Evolutionary conservation across 1,139 yeast species (phyloP).

Genomic region (Hansenula sp.): DNA sequence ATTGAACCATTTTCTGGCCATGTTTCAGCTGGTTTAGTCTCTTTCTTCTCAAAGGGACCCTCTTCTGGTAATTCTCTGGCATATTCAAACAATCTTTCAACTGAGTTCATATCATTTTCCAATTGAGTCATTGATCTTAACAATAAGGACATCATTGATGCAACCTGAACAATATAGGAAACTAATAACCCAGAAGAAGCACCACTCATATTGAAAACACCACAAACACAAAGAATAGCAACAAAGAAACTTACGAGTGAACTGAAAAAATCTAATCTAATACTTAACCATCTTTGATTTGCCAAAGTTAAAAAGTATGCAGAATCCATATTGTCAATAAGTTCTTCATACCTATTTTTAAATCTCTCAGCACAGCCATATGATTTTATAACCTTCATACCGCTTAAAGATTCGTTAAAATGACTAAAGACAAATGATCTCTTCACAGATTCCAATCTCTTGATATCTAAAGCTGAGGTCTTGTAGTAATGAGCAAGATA

Average conservation of each 20-base stretch:
- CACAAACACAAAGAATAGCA: conserved; percentile 55
- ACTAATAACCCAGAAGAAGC: conserved; percentile 70
- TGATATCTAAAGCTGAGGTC: conserved; percentile 67
- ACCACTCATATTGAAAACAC: conserved; percentile 56
- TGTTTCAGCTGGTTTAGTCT: conserved; percentile 41
- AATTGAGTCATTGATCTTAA: conserved; percentile 55
- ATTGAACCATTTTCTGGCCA: conserved; percentile 60
- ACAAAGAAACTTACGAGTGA: conserved; percentile 39
- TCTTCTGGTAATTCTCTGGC: conserved; percentile 64
- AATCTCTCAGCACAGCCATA: conserved; percentile 47
- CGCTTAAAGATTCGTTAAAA: conserved; percentile 66
- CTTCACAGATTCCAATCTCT: conserved; percentile 63
- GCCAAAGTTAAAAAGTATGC: conserved; percentile 60
- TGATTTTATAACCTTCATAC: conserved; percentile 62
- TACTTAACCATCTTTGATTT: conserved; percentile 69
- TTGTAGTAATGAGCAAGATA: conserved; percentile 52
- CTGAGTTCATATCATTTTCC: conserved; percentile 78
- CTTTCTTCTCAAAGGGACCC: conserved; percentile 46
- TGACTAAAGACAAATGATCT: conserved; percentile 70
- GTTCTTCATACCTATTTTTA: conserved; percentile 36
- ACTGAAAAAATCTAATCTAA: conserved; percentile 53
- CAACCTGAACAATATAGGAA: conserved; percentile 50
- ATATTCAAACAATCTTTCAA: conserved; percentile 68
- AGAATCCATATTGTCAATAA: conserved; percentile 57
- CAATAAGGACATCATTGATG: conserved; percentile 43